These are phyloP conservation scores for Acarospora socialis DNA, from an alignment of 2,329 filamentous ascomycete species.

Conservation along the genomic window DNA sequence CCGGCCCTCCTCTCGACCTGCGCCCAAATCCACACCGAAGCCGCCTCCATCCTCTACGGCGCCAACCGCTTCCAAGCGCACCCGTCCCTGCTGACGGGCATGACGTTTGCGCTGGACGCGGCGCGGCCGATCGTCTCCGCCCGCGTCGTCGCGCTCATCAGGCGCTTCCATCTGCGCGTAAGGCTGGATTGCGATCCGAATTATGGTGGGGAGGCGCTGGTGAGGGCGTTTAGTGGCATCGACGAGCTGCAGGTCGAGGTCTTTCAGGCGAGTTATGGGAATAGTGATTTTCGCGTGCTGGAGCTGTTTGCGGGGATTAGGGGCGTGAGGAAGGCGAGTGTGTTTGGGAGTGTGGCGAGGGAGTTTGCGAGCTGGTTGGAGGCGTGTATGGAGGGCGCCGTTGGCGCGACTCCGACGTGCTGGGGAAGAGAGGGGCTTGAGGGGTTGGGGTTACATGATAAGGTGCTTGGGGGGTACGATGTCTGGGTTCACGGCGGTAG, in stretches of 20 bases:
- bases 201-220: conserved; percentile 27
- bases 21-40: conserved; percentile 2
- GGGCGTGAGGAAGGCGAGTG: conserved; percentile 6
- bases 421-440: neutral
- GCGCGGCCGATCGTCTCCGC: conserved; percentile 24
- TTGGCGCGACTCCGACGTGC: too few relatives aligned
- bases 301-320: conserved; percentile 6
- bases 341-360: conserved; percentile 15
- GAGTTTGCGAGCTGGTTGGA: conserved; percentile 8
- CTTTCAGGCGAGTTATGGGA: conserved; percentile 32
- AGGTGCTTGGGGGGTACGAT: too few relatives aligned
- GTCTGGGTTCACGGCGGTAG: too few relatives aligned
- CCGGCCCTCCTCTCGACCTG: conserved; percentile 5
- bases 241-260: conserved; percentile 37
- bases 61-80: conserved; percentile 32
- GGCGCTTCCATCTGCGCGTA: conserved; percentile 31
- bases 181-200: conserved; percentile 36
- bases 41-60: conserved; percentile 8
- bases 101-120: conserved; percentile 28
- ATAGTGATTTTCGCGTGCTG: conserved; percentile 22
- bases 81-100: conserved; percentile 28
- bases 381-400: conserved; percentile 2
- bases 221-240: conserved; percentile 29
- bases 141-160: conserved; percentile 23
- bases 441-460: neutral